Percentiles rank a stretch among this genome's conserved stretches.
phyloP scores from a whole-genome alignment of 2,329 filamentous ascomycete species.

The Coniochaeta sp. region DNA sequence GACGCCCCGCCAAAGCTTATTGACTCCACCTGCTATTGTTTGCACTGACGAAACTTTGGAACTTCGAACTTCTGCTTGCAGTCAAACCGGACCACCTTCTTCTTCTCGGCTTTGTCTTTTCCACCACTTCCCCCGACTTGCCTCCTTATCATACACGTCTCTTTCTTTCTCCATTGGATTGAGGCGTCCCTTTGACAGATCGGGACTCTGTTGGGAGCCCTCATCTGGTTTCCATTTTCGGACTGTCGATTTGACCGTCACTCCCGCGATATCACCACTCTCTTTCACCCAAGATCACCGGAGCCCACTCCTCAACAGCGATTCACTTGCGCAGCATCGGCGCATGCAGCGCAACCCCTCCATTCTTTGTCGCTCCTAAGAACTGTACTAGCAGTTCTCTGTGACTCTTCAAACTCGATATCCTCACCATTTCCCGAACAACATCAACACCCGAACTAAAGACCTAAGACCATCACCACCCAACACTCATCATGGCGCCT shows the following conservation, averaged over 20 bases:
- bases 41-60: slow-evolving; percentile 3
- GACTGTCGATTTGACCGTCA: neutral
- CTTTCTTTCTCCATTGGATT: neutral
- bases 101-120: neutral
- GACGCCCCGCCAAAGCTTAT: neutral
- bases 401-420: neutral
- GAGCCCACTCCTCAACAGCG: neutral
- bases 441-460: neutral
- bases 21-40: slow-evolving; percentile 3
- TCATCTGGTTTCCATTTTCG: neutral
- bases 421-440: neutral
- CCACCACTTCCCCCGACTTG: neutral
- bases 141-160: neutral
- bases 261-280: neutral
- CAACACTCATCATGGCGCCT: slow-evolving; percentile 19
- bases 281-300: neutral
- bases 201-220: neutral
- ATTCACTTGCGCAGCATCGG: neutral
- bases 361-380: neutral
- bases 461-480: neutral
- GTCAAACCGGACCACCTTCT: neutral
- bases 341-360: neutral
- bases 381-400: neutral
- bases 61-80: neutral
- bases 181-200: neutral